Percentiles rank a stretch among this genome's conserved stretches.
These are phyloP conservation scores for Ascochyta lentis DNA, from an alignment of 2,329 filamentous ascomycete species.

Conservation along the genomic window DNA sequence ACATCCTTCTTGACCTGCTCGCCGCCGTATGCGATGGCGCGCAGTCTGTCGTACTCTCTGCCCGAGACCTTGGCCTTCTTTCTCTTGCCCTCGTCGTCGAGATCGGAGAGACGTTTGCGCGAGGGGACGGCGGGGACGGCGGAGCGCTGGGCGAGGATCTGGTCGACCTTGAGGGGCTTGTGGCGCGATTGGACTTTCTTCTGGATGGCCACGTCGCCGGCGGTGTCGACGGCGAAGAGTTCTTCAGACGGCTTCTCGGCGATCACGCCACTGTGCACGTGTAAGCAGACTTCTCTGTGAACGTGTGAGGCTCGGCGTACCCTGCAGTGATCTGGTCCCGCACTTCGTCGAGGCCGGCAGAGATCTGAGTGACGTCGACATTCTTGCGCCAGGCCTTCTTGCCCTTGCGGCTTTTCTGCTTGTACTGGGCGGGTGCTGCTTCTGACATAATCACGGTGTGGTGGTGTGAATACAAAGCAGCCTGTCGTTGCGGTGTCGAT, in stretches of 20 bases:
- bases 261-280: conserved; percentile 73
- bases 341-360: conserved; percentile 80
- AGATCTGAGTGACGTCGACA: conserved; percentile 87
- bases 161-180: conserved; percentile 86
- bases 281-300: conserved; percentile 17
- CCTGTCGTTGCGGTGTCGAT: not conserved
- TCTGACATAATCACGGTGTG: conserved; percentile 17
- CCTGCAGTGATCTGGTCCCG: conserved; percentile 92
- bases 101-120: conserved; percentile 78
- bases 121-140: conserved; percentile 78
- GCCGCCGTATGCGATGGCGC: conserved; percentile 76
- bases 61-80: conserved; percentile 86
- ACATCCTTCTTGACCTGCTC: conserved; percentile 59
- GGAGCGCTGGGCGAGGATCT: conserved; percentile 87
- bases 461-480: not conserved
- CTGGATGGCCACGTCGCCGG: conserved; percentile 71
- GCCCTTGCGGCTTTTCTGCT: conserved; percentile 91
- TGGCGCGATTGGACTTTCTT: conserved; percentile 70
- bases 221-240: conserved; percentile 83
- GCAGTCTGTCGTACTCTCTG: conserved; percentile 81
- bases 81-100: conserved; percentile 67
- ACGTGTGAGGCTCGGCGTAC: conserved; percentile 57
- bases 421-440: conserved; percentile 77
- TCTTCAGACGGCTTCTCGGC: conserved; percentile 82
- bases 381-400: conserved; percentile 99